Percentiles rank a stretch among this genome's conserved stretches.
These are phyloP conservation scores for Trametes coccinea DNA, from an alignment of 768 basidiomycete species.

Conservation along the genomic window DNA sequence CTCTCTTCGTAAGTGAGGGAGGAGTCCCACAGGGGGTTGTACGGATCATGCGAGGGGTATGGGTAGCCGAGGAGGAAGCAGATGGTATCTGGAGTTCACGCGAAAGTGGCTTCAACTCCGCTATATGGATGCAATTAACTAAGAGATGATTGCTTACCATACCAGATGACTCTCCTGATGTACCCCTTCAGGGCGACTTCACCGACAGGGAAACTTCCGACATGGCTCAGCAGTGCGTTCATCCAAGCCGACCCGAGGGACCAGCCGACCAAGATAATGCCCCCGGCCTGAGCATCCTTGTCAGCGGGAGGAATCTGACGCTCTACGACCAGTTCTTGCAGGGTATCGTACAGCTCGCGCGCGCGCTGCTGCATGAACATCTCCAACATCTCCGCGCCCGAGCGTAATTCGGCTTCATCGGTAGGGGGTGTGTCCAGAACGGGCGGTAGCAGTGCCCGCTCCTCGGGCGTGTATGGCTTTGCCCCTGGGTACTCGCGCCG, in stretches of 20 bases:
- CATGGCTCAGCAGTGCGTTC: conserved; percentile 11
- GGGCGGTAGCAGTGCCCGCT: conserved; percentile 7
- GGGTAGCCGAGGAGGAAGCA: conserved; percentile 3
- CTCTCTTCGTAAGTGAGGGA: conserved; percentile 8
- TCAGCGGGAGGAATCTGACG: background rate
- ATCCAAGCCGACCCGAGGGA: conserved; percentile 12
- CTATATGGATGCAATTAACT: no score
- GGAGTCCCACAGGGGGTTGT: conserved; percentile 3
- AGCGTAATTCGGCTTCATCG: background rate
- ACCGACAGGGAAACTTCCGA: background rate
- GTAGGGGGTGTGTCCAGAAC: background rate
- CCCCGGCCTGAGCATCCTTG: background rate
- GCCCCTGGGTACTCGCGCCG: conserved; percentile 27
- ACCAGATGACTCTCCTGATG: conserved; percentile 8
- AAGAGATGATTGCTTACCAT: conserved; percentile 1
- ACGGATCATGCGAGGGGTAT: background rate
- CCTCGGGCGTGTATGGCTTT: conserved; percentile 17
- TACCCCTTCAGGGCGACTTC: background rate
- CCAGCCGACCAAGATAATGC: conserved; percentile 17
- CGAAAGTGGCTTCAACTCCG: no score
- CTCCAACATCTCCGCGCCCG: background rate
- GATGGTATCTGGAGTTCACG: background rate
- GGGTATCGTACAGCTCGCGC: conserved; percentile 3
- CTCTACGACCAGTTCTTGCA: conserved; percentile 3
- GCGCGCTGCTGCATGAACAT: conserved; percentile 8